Base-by-base conservation (phyloP, 345 rosid species). In the Diplotaxis tenuifolia region DNA sequence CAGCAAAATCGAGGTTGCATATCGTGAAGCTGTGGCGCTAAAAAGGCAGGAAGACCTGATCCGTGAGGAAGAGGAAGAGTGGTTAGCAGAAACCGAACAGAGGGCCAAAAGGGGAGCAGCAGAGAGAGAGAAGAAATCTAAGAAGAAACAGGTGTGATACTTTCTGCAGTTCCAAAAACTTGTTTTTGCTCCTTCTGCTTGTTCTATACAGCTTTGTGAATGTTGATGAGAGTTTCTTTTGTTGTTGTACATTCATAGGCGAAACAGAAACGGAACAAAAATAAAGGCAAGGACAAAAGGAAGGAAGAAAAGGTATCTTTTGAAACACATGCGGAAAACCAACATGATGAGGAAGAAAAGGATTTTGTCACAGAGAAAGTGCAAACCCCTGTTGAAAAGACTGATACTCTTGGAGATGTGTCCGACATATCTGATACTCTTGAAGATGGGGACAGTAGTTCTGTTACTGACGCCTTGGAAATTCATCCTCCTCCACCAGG, bases 11-110 rank as follows among this genome's bases (percentile, higher is more conserved):
- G 99, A 95, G 84, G 92, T 82, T 81, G 90, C 99, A 60, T 87
- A 95, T 81, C 97, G 90, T 89, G 98, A 95, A 81, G 97, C 96
- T 56, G 85, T 95, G 78, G 97, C 98, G 59, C 77, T 92, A 79
- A 90, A 85, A 85, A 88, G 93, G 87, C 99, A 95, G 78, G 99
- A 95, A 72, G 96, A 95, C 85, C 89, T 95, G 65, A 95, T 92
- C 61, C 99, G 97, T 65, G 97, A 92, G 83, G 98, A 93, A 86
- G 98, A 94, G 82, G 97, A 83, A 75, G 93, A 88, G 9, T 86
- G 97, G 87, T 77, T 88, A 71, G 97, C 93, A 71, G 97, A 83
- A 83, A 86, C 78, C 23, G 94, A 92, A 82, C 99, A 86, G 80
- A 95, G 86, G 84, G 86, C 96, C 62, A 95, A 82, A 79, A 92